A percentile compares a stretch with the other conserved stretches of the same genome.
Conservation (phyloP, 2,329 filamentous ascomycete species). For the Xylariaceae sp. region DNA sequence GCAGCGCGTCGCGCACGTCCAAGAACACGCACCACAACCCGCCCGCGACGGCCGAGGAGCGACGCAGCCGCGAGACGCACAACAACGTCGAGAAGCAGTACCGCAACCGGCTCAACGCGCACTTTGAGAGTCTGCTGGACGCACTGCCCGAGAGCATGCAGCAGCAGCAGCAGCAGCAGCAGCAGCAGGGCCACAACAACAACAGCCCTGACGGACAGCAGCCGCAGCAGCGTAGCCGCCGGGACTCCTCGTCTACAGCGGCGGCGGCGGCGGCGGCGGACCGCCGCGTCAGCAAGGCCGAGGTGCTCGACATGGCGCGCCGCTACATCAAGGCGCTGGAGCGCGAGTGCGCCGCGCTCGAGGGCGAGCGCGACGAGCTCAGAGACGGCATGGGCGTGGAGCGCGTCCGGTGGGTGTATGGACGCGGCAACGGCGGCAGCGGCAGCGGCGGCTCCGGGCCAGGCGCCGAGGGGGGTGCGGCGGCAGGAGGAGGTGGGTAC, state of each 20-base stretch:
- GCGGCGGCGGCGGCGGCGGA: slow-evolving; percentile 16
- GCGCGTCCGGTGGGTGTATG: slow-evolving; percentile 22
- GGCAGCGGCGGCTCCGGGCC: no score
- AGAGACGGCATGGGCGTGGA: slow-evolving; percentile 22
- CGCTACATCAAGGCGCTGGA: slow-evolving; percentile 33
- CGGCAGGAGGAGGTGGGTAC: no score
- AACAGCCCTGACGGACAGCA: no score
- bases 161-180: slow-evolving; percentile 19
- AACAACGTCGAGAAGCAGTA: slow-evolving; percentile 43
- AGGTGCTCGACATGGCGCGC: slow-evolving; percentile 37
- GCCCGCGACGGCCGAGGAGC: slow-evolving; percentile 24
- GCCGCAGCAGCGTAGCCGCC: no score
- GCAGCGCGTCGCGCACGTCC: slow-evolving; percentile 25
- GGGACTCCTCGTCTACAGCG: slow-evolving; percentile 16
- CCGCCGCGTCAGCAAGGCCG: slow-evolving; percentile 33
- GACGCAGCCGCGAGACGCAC: slow-evolving; percentile 29
- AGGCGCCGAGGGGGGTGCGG: no score
- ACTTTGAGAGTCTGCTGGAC: slow-evolving; percentile 36
- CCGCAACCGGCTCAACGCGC: slow-evolving; percentile 37
- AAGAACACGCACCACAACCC: slow-evolving; percentile 29
- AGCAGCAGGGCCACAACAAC: slow-evolving; percentile 11
- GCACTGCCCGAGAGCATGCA: slow-evolving; percentile 31
- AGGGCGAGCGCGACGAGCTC: slow-evolving; percentile 30
- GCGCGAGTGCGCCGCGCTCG: slow-evolving; percentile 27
- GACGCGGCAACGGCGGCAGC: slow-evolving; percentile 18